phyloP scores from a whole-genome alignment of 2,329 filamentous ascomycete species.

The Monilinia laxa region DNA sequence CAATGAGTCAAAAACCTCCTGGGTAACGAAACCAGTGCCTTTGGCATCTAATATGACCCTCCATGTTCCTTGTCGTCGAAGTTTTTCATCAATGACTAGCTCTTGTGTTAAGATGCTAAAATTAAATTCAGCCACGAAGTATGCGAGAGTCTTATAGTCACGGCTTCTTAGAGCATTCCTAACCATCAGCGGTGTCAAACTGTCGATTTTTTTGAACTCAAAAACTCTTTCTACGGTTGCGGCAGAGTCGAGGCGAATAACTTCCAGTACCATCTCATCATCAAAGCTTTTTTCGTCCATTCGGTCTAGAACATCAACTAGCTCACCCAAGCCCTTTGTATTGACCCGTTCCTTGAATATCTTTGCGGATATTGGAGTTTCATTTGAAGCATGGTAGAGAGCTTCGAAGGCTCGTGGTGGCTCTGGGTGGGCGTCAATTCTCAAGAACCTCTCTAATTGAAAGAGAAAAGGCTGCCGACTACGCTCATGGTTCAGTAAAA shows the following conservation, averaged over 20 bases:
- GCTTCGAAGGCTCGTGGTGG: neutral
- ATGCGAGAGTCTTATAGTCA: neutral
- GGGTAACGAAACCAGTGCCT: neutral
- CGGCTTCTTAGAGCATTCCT: neutral
- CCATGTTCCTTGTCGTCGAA: neutral
- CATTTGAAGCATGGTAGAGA: neutral
- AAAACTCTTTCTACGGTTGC: neutral
- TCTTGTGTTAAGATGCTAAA: neutral
- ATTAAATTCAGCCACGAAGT: neutral
- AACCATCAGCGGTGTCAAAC: neutral
- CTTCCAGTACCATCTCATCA: neutral
- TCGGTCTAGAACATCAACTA: neutral
- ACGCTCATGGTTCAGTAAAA: neutral
- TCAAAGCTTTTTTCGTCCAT: neutral
- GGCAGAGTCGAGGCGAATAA: neutral
- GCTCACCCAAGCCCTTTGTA: neutral
- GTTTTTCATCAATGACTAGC: neutral
- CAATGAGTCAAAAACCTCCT: neutral
- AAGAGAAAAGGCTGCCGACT: neutral
- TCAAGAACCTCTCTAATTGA: neutral
- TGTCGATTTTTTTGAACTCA: neutral
- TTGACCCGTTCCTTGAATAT: neutral
- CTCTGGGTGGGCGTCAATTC: neutral
- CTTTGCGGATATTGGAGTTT: neutral
- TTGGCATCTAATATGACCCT: neutral